phyloP scores from a whole-genome alignment of 2,329 filamentous ascomycete species.

The Hirsutella thompsonii region DNA sequence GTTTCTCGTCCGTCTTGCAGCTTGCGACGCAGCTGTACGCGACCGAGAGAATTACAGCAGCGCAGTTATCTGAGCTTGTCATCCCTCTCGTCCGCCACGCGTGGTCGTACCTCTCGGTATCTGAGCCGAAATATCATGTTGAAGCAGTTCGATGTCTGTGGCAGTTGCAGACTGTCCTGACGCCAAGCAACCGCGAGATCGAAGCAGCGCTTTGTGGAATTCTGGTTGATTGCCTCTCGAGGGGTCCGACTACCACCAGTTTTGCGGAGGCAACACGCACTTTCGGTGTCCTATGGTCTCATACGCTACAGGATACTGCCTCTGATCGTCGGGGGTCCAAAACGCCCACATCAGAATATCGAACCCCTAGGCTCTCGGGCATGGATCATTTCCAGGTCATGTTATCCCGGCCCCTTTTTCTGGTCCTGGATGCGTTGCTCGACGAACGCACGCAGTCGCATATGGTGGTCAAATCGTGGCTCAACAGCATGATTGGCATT shows the following conservation, averaged over 20 bases:
- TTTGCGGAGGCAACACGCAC: conserved; percentile 51
- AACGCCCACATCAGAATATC: conserved; percentile 21
- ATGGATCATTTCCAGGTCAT: conserved; percentile 57
- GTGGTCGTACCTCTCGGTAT: conserved; percentile 72
- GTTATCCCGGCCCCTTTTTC: conserved; percentile 67
- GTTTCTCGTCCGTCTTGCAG: conserved; percentile 45
- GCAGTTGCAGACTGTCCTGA: conserved; percentile 66
- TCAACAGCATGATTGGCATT: conserved; percentile 52
- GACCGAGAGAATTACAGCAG: conserved; percentile 34
- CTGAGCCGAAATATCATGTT: conserved; percentile 83
- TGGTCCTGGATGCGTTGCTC: conserved; percentile 66
- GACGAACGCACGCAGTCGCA: conserved; percentile 63
- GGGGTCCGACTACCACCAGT: conserved; percentile 10
- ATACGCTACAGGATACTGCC: conserved; percentile 51
- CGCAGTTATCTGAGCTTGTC: conserved; percentile 50
- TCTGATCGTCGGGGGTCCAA: conserved; percentile 39
- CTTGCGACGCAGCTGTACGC: conserved; percentile 44
- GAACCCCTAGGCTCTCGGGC: conserved; percentile 33
- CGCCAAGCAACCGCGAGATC: conserved; percentile 55
- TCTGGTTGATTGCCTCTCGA: conserved; percentile 41
- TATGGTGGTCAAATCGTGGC: conserved; percentile 68
- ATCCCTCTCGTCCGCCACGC: conserved; percentile 56
- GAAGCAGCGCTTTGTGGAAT: conserved; percentile 65
- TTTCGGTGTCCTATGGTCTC: conserved; percentile 73
- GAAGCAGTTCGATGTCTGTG: conserved; percentile 80